Evolutionary conservation across 352 stramenopile species (phyloP).

Genomic region (Phytophthora sp.): DNA sequence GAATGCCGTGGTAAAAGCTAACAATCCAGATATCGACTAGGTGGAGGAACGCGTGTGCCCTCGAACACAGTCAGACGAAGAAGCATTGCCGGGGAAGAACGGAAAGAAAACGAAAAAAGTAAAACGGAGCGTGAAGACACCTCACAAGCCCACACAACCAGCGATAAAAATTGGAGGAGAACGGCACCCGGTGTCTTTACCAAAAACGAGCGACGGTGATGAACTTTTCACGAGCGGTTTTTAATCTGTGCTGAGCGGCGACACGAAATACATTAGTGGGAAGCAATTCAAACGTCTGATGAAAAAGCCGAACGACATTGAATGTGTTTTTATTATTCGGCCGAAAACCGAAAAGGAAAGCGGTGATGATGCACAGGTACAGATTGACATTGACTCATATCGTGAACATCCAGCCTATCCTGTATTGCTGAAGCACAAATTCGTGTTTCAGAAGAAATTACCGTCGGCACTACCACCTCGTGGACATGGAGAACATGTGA

Average conservation of each 20-base stretch:
- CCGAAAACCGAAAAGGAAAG: slow-evolving; percentile 3
- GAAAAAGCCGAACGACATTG: background rate
- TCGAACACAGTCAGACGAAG: background rate
- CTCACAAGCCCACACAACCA: background rate
- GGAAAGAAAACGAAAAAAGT: background rate
- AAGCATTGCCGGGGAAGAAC: background rate
- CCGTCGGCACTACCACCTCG: background rate
- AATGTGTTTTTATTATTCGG: slow-evolving; percentile 6
- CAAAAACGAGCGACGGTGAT: background rate
- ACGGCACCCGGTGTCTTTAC: background rate
- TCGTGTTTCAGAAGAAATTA: background rate
- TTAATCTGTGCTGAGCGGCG: background rate
- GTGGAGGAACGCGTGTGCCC: background rate
- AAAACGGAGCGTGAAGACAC: background rate
- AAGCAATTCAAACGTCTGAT: slow-evolving; percentile 13
- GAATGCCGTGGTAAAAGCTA: background rate
- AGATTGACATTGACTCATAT: background rate
- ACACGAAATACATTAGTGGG: slow-evolving; percentile 1
- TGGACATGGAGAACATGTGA: slow-evolving; percentile 1
- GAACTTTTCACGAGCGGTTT: slow-evolving; percentile 1
- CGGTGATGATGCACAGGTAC: background rate
- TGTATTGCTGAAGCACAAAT: background rate
- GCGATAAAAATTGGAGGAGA: background rate
- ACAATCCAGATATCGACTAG: background rate
- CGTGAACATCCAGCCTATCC: background rate